phyloP scores from a whole-genome alignment of 2,329 filamentous ascomycete genomes.

The Trichoderma sp. region DNA sequence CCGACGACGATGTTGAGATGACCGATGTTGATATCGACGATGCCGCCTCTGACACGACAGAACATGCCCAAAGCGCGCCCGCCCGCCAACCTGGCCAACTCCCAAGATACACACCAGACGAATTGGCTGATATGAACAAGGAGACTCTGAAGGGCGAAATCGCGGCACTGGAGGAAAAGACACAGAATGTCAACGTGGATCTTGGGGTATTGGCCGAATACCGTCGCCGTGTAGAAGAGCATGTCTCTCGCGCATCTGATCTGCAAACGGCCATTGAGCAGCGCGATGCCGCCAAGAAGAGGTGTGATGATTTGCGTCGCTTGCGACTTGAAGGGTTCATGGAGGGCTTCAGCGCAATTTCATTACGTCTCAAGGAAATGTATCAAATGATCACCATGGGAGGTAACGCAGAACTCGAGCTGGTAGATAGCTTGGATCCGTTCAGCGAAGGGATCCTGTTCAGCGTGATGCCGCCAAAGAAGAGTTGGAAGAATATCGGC shows the following conservation, averaged over 20 bases:
- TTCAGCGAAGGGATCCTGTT: conserved; percentile 97
- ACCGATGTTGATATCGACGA: conserved; percentile 26
- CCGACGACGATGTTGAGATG: conserved; percentile 36
- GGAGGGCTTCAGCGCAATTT: conserved; percentile 94
- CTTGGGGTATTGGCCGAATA: conserved; percentile 86
- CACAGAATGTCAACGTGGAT: conserved; percentile 82
- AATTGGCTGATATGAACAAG: conserved; percentile 64
- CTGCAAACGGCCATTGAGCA: conserved; percentile 72
- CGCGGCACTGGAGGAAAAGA: conserved; percentile 62
- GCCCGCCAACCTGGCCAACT: conserved; percentile 54
- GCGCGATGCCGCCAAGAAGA: conserved; percentile 85
- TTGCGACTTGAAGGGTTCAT: conserved; percentile 95
- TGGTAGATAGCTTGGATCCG: conserved; percentile 92
- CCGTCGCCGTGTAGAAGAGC: conserved; percentile 78
- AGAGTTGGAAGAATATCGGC: conserved; percentile 99
- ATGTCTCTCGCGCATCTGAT: conserved; percentile 77
- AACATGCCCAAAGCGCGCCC: conserved; percentile 26
- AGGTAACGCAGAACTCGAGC: conserved; percentile 93
- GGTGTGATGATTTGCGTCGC: conserved; percentile 86
- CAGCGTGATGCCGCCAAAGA: conserved; percentile 98
- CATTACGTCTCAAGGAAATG: conserved; percentile 95
- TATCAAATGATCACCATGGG: conserved; percentile 99
- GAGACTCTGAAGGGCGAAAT: conserved; percentile 60
- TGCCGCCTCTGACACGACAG: conserved; percentile 27
- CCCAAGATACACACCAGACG: conserved; percentile 72